Conservation (phyloP, 805 yeast genomes). For the Candida stauntonica region DNA sequence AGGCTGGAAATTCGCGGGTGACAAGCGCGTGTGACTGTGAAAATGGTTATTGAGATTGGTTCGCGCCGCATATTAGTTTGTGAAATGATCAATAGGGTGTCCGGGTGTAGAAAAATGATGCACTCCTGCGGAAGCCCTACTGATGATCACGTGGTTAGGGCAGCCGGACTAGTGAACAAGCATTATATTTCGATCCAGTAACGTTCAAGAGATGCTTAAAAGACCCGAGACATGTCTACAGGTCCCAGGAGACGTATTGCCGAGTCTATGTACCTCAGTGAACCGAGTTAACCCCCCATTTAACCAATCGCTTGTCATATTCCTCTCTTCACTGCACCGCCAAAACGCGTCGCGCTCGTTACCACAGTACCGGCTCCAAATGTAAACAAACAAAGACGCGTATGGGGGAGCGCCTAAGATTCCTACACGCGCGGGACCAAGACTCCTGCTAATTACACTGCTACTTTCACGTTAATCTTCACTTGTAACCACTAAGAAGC, state of each 20-base stretch:
- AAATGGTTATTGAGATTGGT: conserved; percentile 1
- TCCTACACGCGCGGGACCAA: too few species aligned
- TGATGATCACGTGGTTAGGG: conserved; percentile 1
- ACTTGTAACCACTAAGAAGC: too few species aligned
- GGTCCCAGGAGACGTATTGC: too few species aligned
- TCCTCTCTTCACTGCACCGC: not conserved
- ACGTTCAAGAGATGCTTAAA: too few species aligned
- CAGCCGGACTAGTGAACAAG: too few species aligned
- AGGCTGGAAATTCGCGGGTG: not conserved
- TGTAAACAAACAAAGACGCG: conserved; percentile 12
- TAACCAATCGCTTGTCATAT: not conserved
- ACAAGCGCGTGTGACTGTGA: conserved; percentile 7
- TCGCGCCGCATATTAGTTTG: conserved; percentile 1
- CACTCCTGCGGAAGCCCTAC: not conserved
- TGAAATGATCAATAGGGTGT: not conserved
- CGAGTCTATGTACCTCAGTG: too few species aligned
- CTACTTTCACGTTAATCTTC: not conserved
- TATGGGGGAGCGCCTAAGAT: not conserved
- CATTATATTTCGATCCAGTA: not conserved
- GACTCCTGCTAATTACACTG: not conserved
- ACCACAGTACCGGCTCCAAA: conserved; percentile 1
- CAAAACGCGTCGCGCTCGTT: not conserved
- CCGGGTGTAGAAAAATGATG: conserved; percentile 1
- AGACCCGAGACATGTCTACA: too few species aligned
- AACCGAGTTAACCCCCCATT: too few species aligned